Conservation (phyloP, 2,329 filamentous ascomycete species). For the Penicillium thymicola region DNA sequence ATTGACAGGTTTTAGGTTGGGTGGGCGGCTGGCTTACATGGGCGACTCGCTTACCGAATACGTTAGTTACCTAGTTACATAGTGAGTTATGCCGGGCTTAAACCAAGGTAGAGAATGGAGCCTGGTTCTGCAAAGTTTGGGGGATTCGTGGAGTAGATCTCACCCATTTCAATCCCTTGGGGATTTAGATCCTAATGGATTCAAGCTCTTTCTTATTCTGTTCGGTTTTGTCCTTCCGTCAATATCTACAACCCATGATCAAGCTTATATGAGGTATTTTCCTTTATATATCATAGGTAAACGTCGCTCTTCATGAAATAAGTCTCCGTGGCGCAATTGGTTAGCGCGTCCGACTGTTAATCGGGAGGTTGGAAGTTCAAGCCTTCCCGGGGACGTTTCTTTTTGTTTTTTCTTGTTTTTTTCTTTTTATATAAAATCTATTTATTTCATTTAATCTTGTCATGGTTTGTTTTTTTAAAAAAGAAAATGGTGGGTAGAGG, state of each 20-base stretch:
- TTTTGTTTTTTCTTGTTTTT: slow-evolving; percentile 4
- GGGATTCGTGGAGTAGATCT: not conserved
- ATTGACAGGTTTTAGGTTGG: no score
- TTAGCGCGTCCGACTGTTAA: slow-evolving; percentile 38
- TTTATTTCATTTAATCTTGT: not conserved
- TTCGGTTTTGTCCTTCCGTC: not conserved
- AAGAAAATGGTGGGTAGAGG: not conserved
- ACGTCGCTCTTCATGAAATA: not conserved
- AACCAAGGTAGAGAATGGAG: no score
- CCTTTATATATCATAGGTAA: not conserved
- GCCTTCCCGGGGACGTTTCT: slow-evolving; percentile 38
- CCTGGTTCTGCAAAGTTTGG: not conserved
- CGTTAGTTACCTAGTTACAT: no score
- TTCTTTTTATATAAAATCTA: not conserved
- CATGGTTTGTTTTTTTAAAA: not conserved
- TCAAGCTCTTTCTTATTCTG: not conserved
- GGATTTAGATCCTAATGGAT: not conserved
- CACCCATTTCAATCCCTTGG: not conserved
- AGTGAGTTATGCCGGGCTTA: no score
- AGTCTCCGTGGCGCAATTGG: slow-evolving; percentile 35
- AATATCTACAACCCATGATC: not conserved
- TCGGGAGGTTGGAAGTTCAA: slow-evolving; percentile 42
- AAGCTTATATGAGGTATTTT: no score
- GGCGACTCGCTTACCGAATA: no score
- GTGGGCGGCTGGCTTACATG: no score